phyloP scores from a whole-genome alignment of 805 yeast genomes.

The Saturnispora zaruensis region DNA sequence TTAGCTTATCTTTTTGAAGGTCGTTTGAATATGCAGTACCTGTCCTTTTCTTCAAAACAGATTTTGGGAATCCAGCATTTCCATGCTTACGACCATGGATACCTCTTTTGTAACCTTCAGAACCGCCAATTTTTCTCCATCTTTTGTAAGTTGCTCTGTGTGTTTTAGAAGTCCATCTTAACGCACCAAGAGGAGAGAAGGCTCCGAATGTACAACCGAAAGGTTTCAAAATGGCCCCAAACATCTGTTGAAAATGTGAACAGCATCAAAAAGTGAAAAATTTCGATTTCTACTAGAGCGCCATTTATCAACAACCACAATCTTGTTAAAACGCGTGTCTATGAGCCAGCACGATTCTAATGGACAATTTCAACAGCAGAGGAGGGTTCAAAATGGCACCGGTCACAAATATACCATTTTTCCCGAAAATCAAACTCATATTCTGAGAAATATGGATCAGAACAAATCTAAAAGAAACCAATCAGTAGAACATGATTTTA shows the following conservation, averaged over 20 bases:
- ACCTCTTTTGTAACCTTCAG: constrained; percentile 57
- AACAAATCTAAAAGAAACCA: background rate
- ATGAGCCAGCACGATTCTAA: background rate
- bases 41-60: constrained; percentile 49
- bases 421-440: constrained; percentile 6
- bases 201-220: constrained; percentile 6
- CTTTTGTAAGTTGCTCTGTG: constrained; percentile 84
- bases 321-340: constrained; percentile 1
- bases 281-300: background rate
- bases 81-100: constrained; percentile 89
- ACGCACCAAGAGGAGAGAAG: constrained; percentile 21
- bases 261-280: constrained; percentile 1
- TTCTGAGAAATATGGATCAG: background rate
- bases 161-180: constrained; percentile 46
- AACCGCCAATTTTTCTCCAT: constrained; percentile 57
- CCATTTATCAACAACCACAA: constrained; percentile 1
- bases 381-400: background rate
- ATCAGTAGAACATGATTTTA: constrained; percentile 1
- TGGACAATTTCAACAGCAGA: background rate
- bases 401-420: background rate
- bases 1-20: constrained; percentile 50
- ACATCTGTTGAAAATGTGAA: constrained; percentile 3
- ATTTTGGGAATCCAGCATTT: constrained; percentile 76
- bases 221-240: constrained; percentile 15
- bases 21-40: constrained; percentile 48